phyloP scores from a whole-genome alignment of 2,329 filamentous ascomycete genomes.

The Cadophora sp. region DNA sequence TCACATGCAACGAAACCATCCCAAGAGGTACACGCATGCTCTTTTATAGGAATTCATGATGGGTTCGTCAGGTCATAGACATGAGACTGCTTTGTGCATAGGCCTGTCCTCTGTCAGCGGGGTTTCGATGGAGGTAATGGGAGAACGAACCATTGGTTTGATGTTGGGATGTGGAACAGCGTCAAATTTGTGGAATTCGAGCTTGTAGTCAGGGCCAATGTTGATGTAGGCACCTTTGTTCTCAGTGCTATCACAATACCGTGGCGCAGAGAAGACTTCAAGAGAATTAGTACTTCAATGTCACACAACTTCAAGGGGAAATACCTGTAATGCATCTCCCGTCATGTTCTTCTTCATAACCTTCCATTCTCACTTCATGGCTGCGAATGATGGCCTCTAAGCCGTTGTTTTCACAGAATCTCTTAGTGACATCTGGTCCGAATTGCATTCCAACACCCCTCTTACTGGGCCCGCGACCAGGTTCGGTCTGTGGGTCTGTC shows the following conservation, averaged over 20 bases:
- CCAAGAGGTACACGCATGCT: constrained; percentile 13
- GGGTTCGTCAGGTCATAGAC: constrained; percentile 50
- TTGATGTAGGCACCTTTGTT: constrained; percentile 99
- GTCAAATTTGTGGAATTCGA: constrained; percentile 92
- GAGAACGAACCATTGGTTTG: constrained; percentile 77
- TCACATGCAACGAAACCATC: constrained; percentile 22
- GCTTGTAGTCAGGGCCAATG: constrained; percentile 88
- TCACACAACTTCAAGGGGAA: neutral
- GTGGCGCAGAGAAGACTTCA: constrained; percentile 92
- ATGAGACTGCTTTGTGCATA: constrained; percentile 86
- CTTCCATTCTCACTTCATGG: constrained; percentile 98
- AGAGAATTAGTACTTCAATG: constrained; percentile 27
- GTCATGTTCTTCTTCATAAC: constrained; percentile 98
- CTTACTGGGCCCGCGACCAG: constrained; percentile 93
- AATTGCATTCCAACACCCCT: constrained; percentile 96
- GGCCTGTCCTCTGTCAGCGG: constrained; percentile 57
- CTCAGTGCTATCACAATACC: constrained; percentile 96
- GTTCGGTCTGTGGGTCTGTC: constrained; percentile 90
- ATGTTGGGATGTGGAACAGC: constrained; percentile 96
- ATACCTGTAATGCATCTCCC: constrained; percentile 91
- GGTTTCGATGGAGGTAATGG: neutral
- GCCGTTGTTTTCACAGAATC: constrained; percentile 95
- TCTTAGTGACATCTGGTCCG: constrained; percentile 93
- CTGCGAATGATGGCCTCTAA: constrained; percentile 95
- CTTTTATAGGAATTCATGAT: neutral